phyloP scores from a whole-genome alignment of 345 rosid genomes.

The Eucalyptus sp. region DNA sequence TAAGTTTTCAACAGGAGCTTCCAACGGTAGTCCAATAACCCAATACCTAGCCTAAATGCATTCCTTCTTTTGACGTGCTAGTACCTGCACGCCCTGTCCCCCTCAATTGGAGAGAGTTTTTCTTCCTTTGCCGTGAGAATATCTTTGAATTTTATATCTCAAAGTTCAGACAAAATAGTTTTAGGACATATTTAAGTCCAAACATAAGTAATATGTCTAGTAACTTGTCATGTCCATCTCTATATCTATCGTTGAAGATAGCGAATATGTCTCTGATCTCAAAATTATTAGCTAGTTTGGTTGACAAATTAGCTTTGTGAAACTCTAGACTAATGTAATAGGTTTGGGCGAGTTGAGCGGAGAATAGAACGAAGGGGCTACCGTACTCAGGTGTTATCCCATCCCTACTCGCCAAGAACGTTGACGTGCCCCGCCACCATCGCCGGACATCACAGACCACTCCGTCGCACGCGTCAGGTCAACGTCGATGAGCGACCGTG shows the following conservation, averaged over 20 bases:
- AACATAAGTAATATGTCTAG: neutral
- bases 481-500: neutral
- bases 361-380: too few relatives aligned
- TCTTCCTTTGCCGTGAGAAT: too few relatives aligned
- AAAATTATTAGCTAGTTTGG: neutral
- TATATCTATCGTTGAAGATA: too few relatives aligned
- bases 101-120: too few relatives aligned
- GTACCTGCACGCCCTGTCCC: accelerated
- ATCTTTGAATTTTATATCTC: accelerated
- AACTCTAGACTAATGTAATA: neutral
- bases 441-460: neutral
- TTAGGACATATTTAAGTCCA: accelerated
- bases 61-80: too few relatives aligned
- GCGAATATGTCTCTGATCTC: neutral
- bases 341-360: neutral
- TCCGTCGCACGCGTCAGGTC: neutral
- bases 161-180: accelerated
- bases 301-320: neutral
- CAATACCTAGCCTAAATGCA: accelerated
- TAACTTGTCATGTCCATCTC: neutral
- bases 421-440: neutral
- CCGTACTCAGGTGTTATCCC: neutral
- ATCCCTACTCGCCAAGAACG: neutral
- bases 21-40: too few relatives aligned
- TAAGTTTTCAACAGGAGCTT: too few relatives aligned